Base-by-base conservation (phyloP, 805 yeast species). In the Metschnikowia peoriensis region DNA sequence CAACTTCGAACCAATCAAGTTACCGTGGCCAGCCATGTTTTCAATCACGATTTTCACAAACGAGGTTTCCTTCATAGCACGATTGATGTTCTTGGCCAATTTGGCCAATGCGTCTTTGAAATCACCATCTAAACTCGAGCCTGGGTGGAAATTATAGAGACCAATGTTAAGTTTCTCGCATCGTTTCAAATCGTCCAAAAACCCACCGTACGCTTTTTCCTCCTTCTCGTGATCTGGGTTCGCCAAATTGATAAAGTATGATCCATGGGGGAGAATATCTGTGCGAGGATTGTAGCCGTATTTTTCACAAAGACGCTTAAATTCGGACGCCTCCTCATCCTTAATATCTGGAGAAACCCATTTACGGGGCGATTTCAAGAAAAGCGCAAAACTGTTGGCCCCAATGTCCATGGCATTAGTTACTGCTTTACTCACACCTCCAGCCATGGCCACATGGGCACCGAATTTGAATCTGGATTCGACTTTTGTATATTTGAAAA, bases 11-110 rank as follows among this genome's bases (percentile, higher is more conserved):
- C 98, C 99, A 41, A 94, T 86, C 54, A 93, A 78, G 56, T 88
- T 86, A 2, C 97, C 97, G 61, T 90, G 96, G 9, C 99, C 99
- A 1, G 99, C 97, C 99, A 94, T 94, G 65, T 93, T 94, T 64
- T 94, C 99, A 53, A 94, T 77, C 11, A 94, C 96, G 42, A 94
- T 84, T 63, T 86, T 92, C 34, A 94, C 98, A 64, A 83, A 86
- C 7, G 71, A 61, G 0, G 99, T 94, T 51, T 82, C 83, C 28
- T 70, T 69, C 46, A 88, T 85, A 6, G 96, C 97, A 44, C 71
- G 77, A 67, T 94, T 93, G 57, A 94, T 85, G 59, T 87, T 86
- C 27, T 76, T 75, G 0, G 98, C 98, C 57, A 94, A 73, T 52
- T 84, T 81, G 48, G 70, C 71, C 38, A 92, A 69, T 1, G 96